Percentiles rank a stretch among this genome's conserved stretches.
Conservation (phyloP, 441 rosid species). For the Pelargonium myrrhifolium region DNA sequence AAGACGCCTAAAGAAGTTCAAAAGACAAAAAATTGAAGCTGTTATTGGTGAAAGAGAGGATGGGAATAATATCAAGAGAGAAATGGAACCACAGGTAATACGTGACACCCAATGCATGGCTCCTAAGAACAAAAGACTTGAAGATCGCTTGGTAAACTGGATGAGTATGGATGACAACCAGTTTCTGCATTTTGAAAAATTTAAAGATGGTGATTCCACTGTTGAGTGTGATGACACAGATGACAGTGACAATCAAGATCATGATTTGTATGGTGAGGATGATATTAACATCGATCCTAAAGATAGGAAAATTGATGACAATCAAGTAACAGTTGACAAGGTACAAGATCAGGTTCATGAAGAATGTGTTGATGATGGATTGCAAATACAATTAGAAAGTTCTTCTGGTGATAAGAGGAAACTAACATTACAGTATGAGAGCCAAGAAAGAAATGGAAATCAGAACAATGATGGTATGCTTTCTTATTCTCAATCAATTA, state of each 20-base stretch:
- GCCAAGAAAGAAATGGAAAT: slow-evolving; percentile 11
- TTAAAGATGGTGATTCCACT: slow-evolving; percentile 24
- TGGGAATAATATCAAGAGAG: slow-evolving; percentile 15
- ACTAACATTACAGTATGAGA: slow-evolving; percentile 3
- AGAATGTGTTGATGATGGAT: slow-evolving; percentile 9
- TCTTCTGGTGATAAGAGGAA: slow-evolving; percentile 11
- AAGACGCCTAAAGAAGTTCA: slow-evolving; percentile 27
- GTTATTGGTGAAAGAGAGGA: slow-evolving; percentile 16
- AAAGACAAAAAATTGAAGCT: slow-evolving; percentile 30
- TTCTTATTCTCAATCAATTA: slow-evolving; percentile 14
- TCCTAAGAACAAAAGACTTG: slow-evolving; percentile 11
- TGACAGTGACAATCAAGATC: slow-evolving; percentile 29
- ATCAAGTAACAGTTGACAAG: neutral
- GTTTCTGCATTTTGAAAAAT: slow-evolving; percentile 23
- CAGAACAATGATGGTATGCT: slow-evolving; percentile 5
- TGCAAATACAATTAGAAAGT: slow-evolving; percentile 14
- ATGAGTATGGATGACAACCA: slow-evolving; percentile 34
- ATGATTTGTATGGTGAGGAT: slow-evolving; percentile 24
- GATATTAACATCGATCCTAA: slow-evolving; percentile 15
- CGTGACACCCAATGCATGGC: slow-evolving; percentile 6
- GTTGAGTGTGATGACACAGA: slow-evolving; percentile 29
- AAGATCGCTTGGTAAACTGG: slow-evolving; percentile 33
- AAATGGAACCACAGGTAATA: slow-evolving; percentile 18
- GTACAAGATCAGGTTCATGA: slow-evolving; percentile 16
- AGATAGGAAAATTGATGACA: slow-evolving; percentile 17